Percentiles rank a stretch among this genome's conserved stretches.
Conservation (phyloP, 306 rosid genomes). For the Vigna unguiculata region DNA sequence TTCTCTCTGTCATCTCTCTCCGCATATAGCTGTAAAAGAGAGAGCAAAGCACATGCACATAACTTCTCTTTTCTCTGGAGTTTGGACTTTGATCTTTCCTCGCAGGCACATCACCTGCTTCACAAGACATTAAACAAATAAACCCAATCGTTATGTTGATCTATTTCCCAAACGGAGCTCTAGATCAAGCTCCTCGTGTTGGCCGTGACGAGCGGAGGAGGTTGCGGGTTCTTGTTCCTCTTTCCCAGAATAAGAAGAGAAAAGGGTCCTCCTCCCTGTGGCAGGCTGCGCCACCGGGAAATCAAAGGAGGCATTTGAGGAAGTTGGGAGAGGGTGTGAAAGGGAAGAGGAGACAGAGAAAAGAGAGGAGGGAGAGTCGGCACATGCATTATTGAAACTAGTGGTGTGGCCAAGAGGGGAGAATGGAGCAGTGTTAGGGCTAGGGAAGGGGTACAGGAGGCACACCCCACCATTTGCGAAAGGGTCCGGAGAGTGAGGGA, state of each 20-base stretch:
- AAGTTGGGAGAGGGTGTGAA: constrained; percentile 40
- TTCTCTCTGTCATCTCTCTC: neutral
- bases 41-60: neutral
- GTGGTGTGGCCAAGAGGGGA: neutral
- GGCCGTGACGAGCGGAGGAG: constrained; percentile 30
- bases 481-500: constrained; percentile 47
- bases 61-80: neutral
- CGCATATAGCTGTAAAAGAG: constrained; percentile 12
- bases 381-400: constrained; percentile 38
- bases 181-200: constrained; percentile 70
- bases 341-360: constrained; percentile 44
- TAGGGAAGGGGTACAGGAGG: constrained; percentile 60
- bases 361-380: constrained; percentile 54
- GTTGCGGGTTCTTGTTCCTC: constrained; percentile 35
- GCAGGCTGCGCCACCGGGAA: constrained; percentile 18
- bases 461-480: constrained; percentile 54
- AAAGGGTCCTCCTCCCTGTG: neutral
- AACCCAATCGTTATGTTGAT: constrained; percentile 32
- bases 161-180: constrained; percentile 79
- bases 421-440: constrained; percentile 43
- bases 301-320: constrained; percentile 20
- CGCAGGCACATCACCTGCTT: neutral
- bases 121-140: neutral
- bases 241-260: constrained; percentile 33
- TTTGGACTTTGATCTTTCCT: constrained; percentile 4